These are phyloP conservation scores for Aureobasidium sp. DNA, from an alignment of 2,329 filamentous ascomycete species.

Conservation along the genomic window DNA sequence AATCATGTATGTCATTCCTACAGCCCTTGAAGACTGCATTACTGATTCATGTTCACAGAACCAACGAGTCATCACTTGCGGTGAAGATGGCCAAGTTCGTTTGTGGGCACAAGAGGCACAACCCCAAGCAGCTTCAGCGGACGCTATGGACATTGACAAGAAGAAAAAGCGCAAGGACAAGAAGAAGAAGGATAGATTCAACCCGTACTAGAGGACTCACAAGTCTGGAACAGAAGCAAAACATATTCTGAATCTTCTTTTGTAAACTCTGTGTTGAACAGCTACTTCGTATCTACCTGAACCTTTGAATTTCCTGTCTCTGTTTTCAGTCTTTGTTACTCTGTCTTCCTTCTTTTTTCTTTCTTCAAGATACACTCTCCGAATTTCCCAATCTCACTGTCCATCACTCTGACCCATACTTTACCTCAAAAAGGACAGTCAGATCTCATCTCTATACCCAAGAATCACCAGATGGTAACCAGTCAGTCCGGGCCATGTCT, in stretches of 20 bases:
- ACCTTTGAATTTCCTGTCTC: too few relatives aligned
- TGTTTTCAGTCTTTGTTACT: too few relatives aligned
- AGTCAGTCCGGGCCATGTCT: too few relatives aligned
- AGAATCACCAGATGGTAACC: too few relatives aligned
- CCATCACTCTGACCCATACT: not conserved
- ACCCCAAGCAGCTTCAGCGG: not conserved
- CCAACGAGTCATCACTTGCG: slow-evolving; percentile 36
- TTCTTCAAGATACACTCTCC: not conserved
- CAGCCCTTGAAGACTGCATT: too few relatives aligned
- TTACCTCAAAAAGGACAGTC: not conserved
- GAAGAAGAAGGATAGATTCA: slow-evolving; percentile 32
- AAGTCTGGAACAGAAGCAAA: not conserved
- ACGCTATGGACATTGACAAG: slow-evolving; percentile 16
- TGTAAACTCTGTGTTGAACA: not conserved
- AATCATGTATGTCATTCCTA: slow-evolving; percentile 21
- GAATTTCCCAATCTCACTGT: not conserved
- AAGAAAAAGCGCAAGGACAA: slow-evolving; percentile 27
- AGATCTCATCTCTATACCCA: not conserved
- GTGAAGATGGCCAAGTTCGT: slow-evolving; percentile 42
- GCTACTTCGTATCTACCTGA: too few relatives aligned
- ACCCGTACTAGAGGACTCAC: slow-evolving; percentile 29
- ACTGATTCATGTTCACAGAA: not conserved
- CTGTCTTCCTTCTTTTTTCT: too few relatives aligned
- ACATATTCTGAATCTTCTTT: not conserved
- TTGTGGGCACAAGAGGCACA: slow-evolving; percentile 32